Base-by-base conservation (phyloP, 306 rosid species). In the Vigna reflexopilosa region DNA sequence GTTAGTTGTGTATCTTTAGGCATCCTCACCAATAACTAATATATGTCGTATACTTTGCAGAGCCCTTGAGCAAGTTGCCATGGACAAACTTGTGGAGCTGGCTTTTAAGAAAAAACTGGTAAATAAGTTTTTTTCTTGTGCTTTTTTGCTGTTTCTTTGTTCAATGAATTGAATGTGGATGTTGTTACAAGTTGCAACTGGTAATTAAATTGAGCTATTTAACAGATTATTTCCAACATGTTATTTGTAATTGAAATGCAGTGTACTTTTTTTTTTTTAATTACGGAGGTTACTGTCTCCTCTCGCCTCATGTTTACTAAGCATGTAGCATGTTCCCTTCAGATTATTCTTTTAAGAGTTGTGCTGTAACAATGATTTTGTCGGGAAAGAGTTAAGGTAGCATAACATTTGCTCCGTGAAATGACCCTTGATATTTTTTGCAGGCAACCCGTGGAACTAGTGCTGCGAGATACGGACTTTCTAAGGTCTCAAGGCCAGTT, bases 51-150 rank as follows among this genome's bases (percentile, higher is more conserved):
- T 77, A 14, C 45, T 63, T 83, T 84, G 83, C 89, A 94, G 98
- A 74, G 70, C 83, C 80, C 91, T 85, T 51, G 96, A 94, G 86
- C 87, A 90, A 79, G 83, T 86, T 66, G 98, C 98, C 58, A 88
- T 89, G 93, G 96, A 89, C 58, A 84, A 81, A 79, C 96, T 94
- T 75, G 85, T 92, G 79, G 96, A 92, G 86, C 50, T 80, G 83
- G 85, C 96, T 68, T 94, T 87, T 78, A 86, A 84, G 82, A 94
- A 94, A 86, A 86, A 85, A 86, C 91, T 94, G 97, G 98, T 94
- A 89, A 74, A 44, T 66, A 34, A 11, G 50, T 57, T 32, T 9
- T 38, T 30, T 34, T 28, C 28, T 14, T 67, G 38, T 70, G 70
- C 13, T 66, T 70, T 26, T 64, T 52, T 16, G 50, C 67, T 62